Evolutionary conservation across 495 filamentous ascomycete species (phyloP).

Genomic region (Penicillium taxi): DNA sequence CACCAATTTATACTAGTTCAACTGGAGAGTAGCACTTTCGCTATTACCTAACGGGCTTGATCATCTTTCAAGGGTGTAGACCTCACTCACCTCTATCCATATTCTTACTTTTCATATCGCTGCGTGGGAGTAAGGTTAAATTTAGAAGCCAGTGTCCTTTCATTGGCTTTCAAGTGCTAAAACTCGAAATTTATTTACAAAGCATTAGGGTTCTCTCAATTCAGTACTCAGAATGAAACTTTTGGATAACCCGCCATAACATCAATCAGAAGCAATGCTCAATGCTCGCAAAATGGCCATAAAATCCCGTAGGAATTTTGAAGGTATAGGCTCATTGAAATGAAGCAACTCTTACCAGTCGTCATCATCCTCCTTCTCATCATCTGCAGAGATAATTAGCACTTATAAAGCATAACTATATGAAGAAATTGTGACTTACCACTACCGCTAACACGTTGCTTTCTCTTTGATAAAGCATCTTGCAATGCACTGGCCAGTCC

Average conservation of each 20-base stretch:
- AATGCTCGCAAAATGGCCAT: slow-evolving; percentile 16
- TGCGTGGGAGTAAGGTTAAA: no score
- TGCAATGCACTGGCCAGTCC: slow-evolving; percentile 77
- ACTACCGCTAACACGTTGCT: slow-evolving; percentile 81
- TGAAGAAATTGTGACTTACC: slow-evolving; percentile 54
- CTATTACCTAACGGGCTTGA: no score
- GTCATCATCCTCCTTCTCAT: slow-evolving; percentile 70
- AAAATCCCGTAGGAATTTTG: slow-evolving; percentile 15
- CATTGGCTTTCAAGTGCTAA: no score
- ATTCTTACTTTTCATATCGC: no score
- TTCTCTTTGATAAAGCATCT: slow-evolving; percentile 66
- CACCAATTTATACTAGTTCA: no score
- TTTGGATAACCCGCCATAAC: slow-evolving; percentile 14
- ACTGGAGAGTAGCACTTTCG: no score
- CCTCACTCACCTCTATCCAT: no score
- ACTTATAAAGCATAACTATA: neutral
- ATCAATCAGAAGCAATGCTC: slow-evolving; percentile 12
- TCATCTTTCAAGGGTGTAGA: no score
- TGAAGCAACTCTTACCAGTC: slow-evolving; percentile 50
- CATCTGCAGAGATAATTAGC: slow-evolving; percentile 47
- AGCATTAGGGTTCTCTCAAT: slow-evolving; percentile 5
- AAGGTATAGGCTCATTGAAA: slow-evolving; percentile 11
- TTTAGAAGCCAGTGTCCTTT: no score
- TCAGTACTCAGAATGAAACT: slow-evolving; percentile 13
- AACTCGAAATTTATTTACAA: slow-evolving; percentile 17